A percentile compares a stretch with the other conserved stretches of the same genome.
These are phyloP conservation scores for Davidsoniella virescens DNA, from an alignment of 2,329 filamentous ascomycete genomes.

Conservation along the genomic window DNA sequence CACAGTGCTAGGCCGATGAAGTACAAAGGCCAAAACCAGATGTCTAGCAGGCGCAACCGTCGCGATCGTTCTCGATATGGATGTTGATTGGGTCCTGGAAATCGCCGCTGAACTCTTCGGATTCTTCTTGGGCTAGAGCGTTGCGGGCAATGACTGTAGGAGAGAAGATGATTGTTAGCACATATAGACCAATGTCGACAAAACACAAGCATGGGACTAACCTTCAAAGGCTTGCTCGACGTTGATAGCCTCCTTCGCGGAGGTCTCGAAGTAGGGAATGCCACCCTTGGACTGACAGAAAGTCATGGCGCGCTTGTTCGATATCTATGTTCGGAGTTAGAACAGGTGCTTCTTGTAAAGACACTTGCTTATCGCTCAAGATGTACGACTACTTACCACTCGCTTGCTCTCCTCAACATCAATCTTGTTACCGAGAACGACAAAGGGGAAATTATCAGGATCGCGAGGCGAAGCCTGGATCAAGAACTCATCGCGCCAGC, in stretches of 20 bases:
- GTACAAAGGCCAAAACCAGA: too few relatives aligned
- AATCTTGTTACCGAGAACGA: slow-evolving; percentile 97
- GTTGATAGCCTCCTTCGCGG: slow-evolving; percentile 96
- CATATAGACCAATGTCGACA: background rate
- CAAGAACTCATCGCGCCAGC: slow-evolving; percentile 95
- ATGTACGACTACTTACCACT: slow-evolving; percentile 39
- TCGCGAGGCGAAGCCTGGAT: slow-evolving; percentile 95
- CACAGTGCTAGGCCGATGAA: background rate
- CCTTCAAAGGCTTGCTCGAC: slow-evolving; percentile 70
- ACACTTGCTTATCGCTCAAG: background rate
- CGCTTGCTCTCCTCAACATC: slow-evolving; percentile 96
- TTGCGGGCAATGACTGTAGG: slow-evolving; percentile 79
- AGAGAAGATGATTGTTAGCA: background rate
- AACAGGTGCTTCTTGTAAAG: background rate
- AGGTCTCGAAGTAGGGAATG: slow-evolving; percentile 98
- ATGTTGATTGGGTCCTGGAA: slow-evolving; percentile 98
- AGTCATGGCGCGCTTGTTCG: slow-evolving; percentile 86
- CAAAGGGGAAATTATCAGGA: slow-evolving; percentile 94
- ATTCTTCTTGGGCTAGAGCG: slow-evolving; percentile 89
- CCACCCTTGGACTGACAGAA: slow-evolving; percentile 96
- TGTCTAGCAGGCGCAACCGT: slow-evolving; percentile 76
- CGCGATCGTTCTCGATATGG: slow-evolving; percentile 82
- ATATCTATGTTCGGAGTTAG: slow-evolving; percentile 42
- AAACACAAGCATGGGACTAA: slow-evolving; percentile 19
- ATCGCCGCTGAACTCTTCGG: slow-evolving; percentile 91